These are phyloP conservation scores for Chlorella sp. DNA, from an alignment of 139 green algal species.

Conservation along the genomic window DNA sequence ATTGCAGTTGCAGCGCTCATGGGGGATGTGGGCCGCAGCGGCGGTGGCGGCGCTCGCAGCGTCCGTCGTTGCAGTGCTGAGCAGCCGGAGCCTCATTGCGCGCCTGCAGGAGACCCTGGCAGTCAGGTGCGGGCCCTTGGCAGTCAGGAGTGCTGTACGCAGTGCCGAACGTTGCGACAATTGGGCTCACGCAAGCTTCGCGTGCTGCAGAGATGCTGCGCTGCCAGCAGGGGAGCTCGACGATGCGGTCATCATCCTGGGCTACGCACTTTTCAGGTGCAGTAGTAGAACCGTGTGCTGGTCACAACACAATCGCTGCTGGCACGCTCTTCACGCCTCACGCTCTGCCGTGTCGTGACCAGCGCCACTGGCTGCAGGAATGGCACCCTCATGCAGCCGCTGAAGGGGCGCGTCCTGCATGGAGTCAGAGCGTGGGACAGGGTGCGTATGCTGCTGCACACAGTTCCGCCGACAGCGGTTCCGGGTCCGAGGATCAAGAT, in stretches of 20 bases:
- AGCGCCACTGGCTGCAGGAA: background rate
- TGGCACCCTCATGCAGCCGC: background rate
- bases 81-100: background rate
- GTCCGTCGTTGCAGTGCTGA: background rate
- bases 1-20: no score
- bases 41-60: background rate
- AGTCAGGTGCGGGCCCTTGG: background rate
- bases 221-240: background rate
- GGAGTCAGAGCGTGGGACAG: background rate
- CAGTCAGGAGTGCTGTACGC: background rate
- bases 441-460: background rate
- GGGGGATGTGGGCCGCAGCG: no score
- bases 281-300: background rate
- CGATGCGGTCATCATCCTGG: background rate
- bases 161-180: background rate
- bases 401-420: background rate
- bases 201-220: background rate
- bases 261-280: background rate
- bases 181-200: background rate
- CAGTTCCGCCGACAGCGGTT: no score
- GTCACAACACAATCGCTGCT: background rate
- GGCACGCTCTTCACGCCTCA: background rate
- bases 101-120: background rate
- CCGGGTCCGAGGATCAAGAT: no score
- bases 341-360: background rate